These are phyloP conservation scores for Calonectria pteridis DNA, from an alignment of 2,329 filamentous ascomycete species.

Conservation along the genomic window DNA sequence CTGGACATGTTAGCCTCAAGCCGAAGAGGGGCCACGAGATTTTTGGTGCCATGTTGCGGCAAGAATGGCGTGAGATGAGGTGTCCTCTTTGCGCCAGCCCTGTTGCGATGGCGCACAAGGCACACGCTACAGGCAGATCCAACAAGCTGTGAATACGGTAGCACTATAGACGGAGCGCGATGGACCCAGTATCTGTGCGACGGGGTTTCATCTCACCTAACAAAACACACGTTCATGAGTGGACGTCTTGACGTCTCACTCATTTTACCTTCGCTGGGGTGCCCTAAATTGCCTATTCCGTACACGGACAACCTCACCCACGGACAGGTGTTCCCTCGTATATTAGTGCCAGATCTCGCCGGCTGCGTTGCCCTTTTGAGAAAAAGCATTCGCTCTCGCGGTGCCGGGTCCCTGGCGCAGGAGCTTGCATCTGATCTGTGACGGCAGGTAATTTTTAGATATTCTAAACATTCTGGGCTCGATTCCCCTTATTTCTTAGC, in stretches of 20 bases:
- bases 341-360: background rate
- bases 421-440: too few species aligned
- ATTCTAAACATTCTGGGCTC: background rate
- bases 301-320: slow-evolving; percentile 2
- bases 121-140: slow-evolving; percentile 27
- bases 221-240: background rate
- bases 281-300: slow-evolving; percentile 17
- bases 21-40: background rate
- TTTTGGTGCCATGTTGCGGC: slow-evolving; percentile 10
- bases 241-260: background rate
- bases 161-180: slow-evolving; percentile 6
- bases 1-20: background rate
- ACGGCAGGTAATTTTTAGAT: background rate
- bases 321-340: background rate
- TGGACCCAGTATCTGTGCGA: slow-evolving; percentile 14
- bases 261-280: slow-evolving; percentile 4
- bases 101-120: background rate
- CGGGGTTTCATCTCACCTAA: slow-evolving; percentile 18
- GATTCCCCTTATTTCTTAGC: background rate
- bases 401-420: background rate
- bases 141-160: slow-evolving; percentile 21
- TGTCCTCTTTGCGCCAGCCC: slow-evolving; percentile 22
- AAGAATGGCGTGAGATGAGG: slow-evolving; percentile 28
- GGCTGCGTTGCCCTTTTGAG: background rate
- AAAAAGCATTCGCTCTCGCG: too few species aligned